Evolutionary conservation across 2,329 filamentous ascomycete species (phyloP), one percentile per base, ranked within the genome.

Genomic region (Orbilia blumenaviensis): DNA sequence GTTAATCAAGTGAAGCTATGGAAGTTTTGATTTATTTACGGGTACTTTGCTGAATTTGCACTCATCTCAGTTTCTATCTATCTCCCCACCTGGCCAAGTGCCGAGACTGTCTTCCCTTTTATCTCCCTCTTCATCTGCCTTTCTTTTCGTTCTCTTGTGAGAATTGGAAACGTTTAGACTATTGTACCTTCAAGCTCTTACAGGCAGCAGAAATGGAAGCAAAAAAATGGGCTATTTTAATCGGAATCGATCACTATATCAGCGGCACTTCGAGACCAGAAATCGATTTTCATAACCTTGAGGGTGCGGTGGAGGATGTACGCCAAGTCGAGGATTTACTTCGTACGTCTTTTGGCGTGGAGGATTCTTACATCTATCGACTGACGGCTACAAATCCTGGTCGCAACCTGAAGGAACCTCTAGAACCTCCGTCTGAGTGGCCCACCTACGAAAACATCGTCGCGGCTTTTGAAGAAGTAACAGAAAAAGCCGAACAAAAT

Each of bases 381-480:
- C 25, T 46, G 2, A 64, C 38, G 2, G 41, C 60, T 14, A 46
- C 60, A 3, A n/a, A 7, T 34, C 60, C 60, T 14, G 9, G 25
- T 41, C 8, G 10, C n/a, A 36, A 29, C 23, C 27, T n/a, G 12
- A 36, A 50, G 3, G 60, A 18, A 14, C 56, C 75, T 34, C 18
- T 41, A 14, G 58, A 77, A 46, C 21, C n/a, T 5, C 23, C 44
- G 14, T 38, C 42, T n/a, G 27, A 61, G 38, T 71, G 74, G 63
- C 76, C 78, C 21, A 79, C 78, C 1, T 77, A 76, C 60, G 42
- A 75, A 14, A 79, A 79, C 29, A 77, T 80, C 27, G 32, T 56
- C 10, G 38, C 42, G 0, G 16, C 42, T 14, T 48, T 79, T 16
- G n/a, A 66, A 27, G 36, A 38, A 18, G 66, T 79, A 16, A 78